These are phyloP conservation scores for Carallia pectinifolia DNA, from an alignment of 345 rosid genomes.

Conservation along the genomic window DNA sequence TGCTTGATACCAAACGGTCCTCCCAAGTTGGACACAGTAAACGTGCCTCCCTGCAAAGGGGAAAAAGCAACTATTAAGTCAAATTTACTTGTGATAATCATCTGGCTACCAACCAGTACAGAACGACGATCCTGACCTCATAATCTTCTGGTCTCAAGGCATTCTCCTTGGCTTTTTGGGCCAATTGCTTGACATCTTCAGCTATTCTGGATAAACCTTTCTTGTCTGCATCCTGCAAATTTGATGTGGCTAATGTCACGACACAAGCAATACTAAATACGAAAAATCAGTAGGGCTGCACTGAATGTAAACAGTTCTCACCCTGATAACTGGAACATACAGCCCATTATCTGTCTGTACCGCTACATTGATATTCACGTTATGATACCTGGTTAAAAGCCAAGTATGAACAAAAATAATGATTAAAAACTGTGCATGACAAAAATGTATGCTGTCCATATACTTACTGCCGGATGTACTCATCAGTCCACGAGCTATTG, in stretches of 20 bases:
- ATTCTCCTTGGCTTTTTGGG: constrained; percentile 88
- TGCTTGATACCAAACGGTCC: constrained; percentile 97
- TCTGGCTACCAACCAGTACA: neutral
- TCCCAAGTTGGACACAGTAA: constrained; percentile 92
- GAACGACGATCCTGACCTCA: constrained; percentile 48
- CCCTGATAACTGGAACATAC: constrained; percentile 91
- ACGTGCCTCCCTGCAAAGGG: constrained; percentile 83
- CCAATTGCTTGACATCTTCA: constrained; percentile 78
- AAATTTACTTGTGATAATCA: neutral
- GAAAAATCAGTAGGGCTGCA: neutral
- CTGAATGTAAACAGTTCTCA: constrained; percentile 25
- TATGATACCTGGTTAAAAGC: constrained; percentile 55
- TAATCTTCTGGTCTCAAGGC: constrained; percentile 93
- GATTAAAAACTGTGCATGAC: neutral
- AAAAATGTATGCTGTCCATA: constrained; percentile 6
- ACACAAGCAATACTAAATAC: neutral
- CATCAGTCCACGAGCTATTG: constrained; percentile 97
- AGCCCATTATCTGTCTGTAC: constrained; percentile 98
- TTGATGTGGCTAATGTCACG: neutral
- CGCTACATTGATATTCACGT: constrained; percentile 86
- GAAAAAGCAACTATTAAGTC: constrained; percentile 3
- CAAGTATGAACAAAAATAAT: neutral
- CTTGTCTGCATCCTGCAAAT: constrained; percentile 83
- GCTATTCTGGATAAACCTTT: constrained; percentile 83
- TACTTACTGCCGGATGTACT: constrained; percentile 90